phyloP scores from a whole-genome alignment of 1,139 yeast species.

The Geotrichum klebahnii region DNA sequence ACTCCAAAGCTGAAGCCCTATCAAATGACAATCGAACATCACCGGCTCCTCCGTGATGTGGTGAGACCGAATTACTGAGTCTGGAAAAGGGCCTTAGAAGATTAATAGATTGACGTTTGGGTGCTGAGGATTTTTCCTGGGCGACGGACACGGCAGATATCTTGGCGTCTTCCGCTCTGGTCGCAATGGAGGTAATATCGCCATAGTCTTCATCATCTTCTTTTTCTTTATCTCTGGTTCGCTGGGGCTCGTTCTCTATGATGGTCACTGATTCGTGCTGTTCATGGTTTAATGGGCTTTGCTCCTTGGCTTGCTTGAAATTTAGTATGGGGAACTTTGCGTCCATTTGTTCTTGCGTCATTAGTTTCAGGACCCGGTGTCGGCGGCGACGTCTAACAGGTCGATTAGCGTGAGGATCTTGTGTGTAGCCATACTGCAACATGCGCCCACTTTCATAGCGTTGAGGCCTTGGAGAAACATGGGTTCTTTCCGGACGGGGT shows the following conservation, averaged over 20 bases:
- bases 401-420: background rate
- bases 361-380: conserved; percentile 11
- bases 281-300: conserved; percentile 3
- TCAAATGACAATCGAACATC: background rate
- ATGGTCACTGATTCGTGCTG: background rate
- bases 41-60: background rate
- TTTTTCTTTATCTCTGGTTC: background rate
- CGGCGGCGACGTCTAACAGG: conserved; percentile 6
- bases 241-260: background rate
- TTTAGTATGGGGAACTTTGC: conserved; percentile 2
- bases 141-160: background rate
- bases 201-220: background rate
- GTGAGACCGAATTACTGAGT: too few relatives aligned
- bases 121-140: background rate
- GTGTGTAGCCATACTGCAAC: conserved; percentile 5
- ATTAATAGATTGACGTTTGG: background rate
- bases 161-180: background rate
- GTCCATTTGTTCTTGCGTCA: conserved; percentile 15
- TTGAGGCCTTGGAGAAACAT: background rate
- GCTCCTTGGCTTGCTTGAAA: conserved; percentile 8
- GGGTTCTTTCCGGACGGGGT: background rate
- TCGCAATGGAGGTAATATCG: too few relatives aligned
- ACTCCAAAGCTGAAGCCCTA: background rate
- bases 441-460: background rate
- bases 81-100: background rate